Evolutionary conservation across 2,329 filamentous ascomycete genomes (phyloP).

Genomic region (Didymella pomorum): DNA sequence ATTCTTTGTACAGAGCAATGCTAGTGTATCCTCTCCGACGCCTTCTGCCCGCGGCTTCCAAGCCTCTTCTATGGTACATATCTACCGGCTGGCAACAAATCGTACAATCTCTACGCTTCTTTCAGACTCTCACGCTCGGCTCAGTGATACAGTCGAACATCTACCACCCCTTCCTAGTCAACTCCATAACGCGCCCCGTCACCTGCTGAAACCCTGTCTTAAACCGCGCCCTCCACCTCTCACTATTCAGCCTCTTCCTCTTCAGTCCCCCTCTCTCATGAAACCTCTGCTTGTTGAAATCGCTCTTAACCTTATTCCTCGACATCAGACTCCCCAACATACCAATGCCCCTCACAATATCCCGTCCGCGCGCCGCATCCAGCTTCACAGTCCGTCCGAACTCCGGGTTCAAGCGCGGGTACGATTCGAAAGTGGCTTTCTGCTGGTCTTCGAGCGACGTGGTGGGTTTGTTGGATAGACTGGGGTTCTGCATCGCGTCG

Average conservation of each 20-base stretch:
- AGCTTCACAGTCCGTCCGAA: constrained; percentile 54
- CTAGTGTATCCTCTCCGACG: background rate
- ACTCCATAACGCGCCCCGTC: constrained; percentile 69
- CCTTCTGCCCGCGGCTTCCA: too few species aligned
- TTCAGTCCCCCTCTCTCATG: constrained; percentile 80
- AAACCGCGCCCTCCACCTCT: constrained; percentile 75
- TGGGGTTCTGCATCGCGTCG: constrained; percentile 25
- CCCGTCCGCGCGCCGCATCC: constrained; percentile 45
- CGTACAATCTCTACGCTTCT: background rate
- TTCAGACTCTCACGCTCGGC: too few species aligned
- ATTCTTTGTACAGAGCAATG: constrained; percentile 10
- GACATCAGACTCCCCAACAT: constrained; percentile 53
- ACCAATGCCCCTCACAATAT: constrained; percentile 59
- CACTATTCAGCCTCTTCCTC: constrained; percentile 75
- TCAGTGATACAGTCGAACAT: too few species aligned
- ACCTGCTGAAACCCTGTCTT: constrained; percentile 72
- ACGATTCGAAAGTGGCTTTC: constrained; percentile 33
- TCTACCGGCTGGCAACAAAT: constrained; percentile 1
- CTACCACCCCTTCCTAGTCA: constrained; percentile 82
- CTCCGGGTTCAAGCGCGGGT: constrained; percentile 49
- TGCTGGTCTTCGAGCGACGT: constrained; percentile 27
- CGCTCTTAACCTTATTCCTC: constrained; percentile 66
- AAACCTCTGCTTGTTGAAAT: constrained; percentile 68
- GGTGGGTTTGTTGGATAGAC: constrained; percentile 30
- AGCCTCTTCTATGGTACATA: constrained; percentile 1